phyloP scores from a whole-genome alignment of 345 rosid genomes.

The Noccaea caerulescens region DNA sequence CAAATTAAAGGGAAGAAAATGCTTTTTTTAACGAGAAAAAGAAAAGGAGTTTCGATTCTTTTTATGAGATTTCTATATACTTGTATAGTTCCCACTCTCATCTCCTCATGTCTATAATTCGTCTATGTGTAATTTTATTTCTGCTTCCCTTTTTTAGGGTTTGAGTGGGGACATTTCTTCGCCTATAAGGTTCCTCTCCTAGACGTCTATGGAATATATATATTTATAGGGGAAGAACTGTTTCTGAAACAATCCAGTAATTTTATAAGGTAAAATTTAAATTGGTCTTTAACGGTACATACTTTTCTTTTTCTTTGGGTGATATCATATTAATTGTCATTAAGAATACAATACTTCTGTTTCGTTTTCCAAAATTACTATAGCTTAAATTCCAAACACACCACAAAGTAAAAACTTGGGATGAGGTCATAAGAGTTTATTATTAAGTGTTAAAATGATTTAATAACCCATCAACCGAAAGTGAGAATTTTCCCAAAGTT shows the following conservation, averaged over 20 bases:
- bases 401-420: background rate
- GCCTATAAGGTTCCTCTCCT: slow-evolving; percentile 57
- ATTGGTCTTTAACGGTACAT: too few species aligned
- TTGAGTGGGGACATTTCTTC: slow-evolving; percentile 66
- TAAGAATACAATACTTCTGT: background rate
- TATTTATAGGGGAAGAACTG: slow-evolving; percentile 16
- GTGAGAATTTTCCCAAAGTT: background rate
- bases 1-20: slow-evolving; percentile 34
- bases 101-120: slow-evolving; percentile 47
- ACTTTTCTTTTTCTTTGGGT: too few species aligned
- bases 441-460: background rate
- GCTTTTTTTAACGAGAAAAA: slow-evolving; percentile 32
- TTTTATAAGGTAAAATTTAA: too few species aligned
- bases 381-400: background rate
- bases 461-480: background rate
- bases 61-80: slow-evolving; percentile 36
- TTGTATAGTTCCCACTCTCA: slow-evolving; percentile 43
- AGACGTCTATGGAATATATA: slow-evolving; percentile 33
- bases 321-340: too few species aligned
- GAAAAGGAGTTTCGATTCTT: slow-evolving; percentile 39
- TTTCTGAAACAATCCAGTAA: background rate
- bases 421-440: background rate
- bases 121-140: slow-evolving; percentile 26
- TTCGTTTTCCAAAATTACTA: background rate
- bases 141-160: slow-evolving; percentile 67